These are phyloP conservation scores for Pezizomycotina sp. DNA, from an alignment of 2,329 filamentous ascomycete species.

Conservation along the genomic window DNA sequence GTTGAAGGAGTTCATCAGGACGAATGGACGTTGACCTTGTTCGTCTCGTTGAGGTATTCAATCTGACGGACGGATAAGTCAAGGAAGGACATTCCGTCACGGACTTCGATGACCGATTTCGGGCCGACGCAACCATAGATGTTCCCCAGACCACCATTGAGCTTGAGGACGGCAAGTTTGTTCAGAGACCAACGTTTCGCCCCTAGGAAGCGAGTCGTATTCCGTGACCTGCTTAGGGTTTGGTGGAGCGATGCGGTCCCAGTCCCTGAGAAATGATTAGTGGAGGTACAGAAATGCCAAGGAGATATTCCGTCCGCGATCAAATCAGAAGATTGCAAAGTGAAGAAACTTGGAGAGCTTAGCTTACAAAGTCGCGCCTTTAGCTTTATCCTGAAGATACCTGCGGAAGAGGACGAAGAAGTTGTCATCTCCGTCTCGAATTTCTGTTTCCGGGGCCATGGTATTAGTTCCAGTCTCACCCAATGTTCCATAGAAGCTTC, in stretches of 20 bases:
- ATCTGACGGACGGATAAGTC: conserved; percentile 97
- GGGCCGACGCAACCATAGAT: conserved; percentile 99
- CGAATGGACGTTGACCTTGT: conserved; percentile 90
- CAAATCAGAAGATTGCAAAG: conserved; percentile 7
- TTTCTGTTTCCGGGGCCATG: no score
- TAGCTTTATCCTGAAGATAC: conserved; percentile 97
- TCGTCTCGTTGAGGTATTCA: conserved; percentile 96
- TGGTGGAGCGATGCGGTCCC: conserved; percentile 90
- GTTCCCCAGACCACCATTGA: conserved; percentile 96
- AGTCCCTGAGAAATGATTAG: conserved; percentile 46
- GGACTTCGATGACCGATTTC: conserved; percentile 98
- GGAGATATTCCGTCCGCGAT: no score
- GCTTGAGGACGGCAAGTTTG: conserved; percentile 96
- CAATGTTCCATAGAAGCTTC: no score
- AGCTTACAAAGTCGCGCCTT: conserved; percentile 71
- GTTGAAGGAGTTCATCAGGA: conserved; percentile 99
- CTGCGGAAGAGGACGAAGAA: conserved; percentile 97
- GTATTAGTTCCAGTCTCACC: no score
- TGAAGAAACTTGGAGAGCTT: conserved; percentile 8
- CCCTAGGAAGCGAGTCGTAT: conserved; percentile 78
- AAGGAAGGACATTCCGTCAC: conserved; percentile 99
- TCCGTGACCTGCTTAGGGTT: conserved; percentile 87
- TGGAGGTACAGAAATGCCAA: no score
- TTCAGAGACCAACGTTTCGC: conserved; percentile 84
- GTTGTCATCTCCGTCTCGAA: conserved; percentile 99